Base-by-base conservation (phyloP, 805 yeast genomes). In the Metschnikowia arizonensis region DNA sequence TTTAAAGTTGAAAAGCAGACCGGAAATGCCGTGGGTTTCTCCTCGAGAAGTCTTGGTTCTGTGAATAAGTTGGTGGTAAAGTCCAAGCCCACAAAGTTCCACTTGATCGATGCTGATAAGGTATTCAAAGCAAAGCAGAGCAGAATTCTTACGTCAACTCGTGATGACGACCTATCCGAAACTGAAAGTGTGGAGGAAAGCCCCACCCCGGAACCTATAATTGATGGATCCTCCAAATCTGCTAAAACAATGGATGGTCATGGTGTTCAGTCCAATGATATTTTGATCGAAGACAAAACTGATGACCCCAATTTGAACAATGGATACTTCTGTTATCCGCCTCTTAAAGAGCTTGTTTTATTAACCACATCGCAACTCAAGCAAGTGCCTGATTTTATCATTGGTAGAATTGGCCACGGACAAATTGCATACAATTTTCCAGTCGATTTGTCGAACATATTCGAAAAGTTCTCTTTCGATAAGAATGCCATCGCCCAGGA, bases 291-390 rank as follows among this genome's bases (percentile, higher is more conserved):
- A 3, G 56, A 50, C 24, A 57, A 53, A n/a, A 31, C 29, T 7
- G 42, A 39, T 21, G 42, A 39, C 15, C 54, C 42, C 30, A 44
- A 35, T 10, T 19, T 39, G 18, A 46, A 50, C 31, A 55, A 62
- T 4, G 85, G 77, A 2, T 85, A 85, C 55, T 86, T 91, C 89
- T 79, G 87, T 49, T 72, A 83, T 0, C 95, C 93, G 1, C 64
- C 84, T 0, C 64, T 83, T 12, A 66, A 65, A 2, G 78, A 76
- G 25, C 65, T 86, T 2, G 50, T 72, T 0, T 50, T 59, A 6
- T 53, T 78, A 44, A 59, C 82, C 0, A 47, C 64, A 2, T 69
- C 75, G 30, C 77, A 80, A 37, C 69, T 85, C 17, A 52, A 78
- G 1, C 69, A 70, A 21, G 77, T 86, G 14, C 76, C 82, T 17